phyloP scores from a whole-genome alignment of 768 basidiomycete genomes.

The Kwoniella dendrophila region DNA sequence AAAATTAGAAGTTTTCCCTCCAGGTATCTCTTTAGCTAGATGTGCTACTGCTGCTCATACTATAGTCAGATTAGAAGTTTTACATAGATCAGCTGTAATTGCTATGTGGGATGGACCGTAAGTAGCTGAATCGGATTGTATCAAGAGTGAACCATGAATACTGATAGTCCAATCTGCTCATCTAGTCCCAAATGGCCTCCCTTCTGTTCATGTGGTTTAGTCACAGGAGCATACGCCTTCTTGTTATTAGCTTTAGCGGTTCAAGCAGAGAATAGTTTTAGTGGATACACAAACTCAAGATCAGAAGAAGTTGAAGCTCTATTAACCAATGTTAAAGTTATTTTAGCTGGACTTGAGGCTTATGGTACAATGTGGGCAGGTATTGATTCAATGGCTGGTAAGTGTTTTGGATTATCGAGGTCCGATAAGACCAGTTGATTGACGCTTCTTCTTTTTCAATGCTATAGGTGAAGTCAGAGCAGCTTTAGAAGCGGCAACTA shows the following conservation, averaged over 20 bases:
- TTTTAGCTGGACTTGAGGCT: slow-evolving; percentile 53
- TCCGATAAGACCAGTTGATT: neutral
- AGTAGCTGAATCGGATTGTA: slow-evolving; percentile 16
- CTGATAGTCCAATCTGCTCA: neutral
- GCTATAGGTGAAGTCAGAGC: slow-evolving; percentile 50
- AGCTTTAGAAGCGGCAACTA: slow-evolving; percentile 50
- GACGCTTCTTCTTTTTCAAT: neutral
- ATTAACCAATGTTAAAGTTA: slow-evolving; percentile 55
- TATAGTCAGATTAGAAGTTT: slow-evolving; percentile 52
- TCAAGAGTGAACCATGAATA: neutral
- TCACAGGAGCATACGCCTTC: slow-evolving; percentile 54
- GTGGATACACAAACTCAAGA: slow-evolving; percentile 18
- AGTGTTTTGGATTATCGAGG: slow-evolving; percentile 21
- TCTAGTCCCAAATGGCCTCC: slow-evolving; percentile 53
- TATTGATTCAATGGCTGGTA: slow-evolving; percentile 54
- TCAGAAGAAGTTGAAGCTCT: slow-evolving; percentile 51
- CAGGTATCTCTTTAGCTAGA: slow-evolving; percentile 49
- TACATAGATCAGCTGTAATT: slow-evolving; percentile 52
- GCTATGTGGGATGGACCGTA: slow-evolving; percentile 52
- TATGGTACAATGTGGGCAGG: slow-evolving; percentile 56
- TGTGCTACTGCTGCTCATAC: slow-evolving; percentile 54
- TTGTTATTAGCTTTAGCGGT: slow-evolving; percentile 52
- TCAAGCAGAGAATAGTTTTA: slow-evolving; percentile 45
- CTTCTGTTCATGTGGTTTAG: slow-evolving; percentile 54
- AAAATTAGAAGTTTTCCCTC: slow-evolving; percentile 45